Conservation (phyloP, 768 basidiomycete species). For the Termitomyces sp. region DNA sequence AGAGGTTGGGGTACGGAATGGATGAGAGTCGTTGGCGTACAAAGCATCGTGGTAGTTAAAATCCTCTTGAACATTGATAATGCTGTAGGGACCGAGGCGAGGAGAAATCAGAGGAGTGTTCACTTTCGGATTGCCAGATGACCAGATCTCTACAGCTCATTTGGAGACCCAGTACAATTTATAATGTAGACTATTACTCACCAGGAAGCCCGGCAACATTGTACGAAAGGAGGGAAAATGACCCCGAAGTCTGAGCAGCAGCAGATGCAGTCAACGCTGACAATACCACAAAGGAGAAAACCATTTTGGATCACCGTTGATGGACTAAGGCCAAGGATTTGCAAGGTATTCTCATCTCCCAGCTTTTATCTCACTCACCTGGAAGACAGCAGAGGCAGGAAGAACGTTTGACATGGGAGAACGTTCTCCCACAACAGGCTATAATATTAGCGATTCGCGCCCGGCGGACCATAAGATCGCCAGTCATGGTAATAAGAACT, state of each 20-base stretch:
- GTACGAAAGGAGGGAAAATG: slow-evolving; percentile 23
- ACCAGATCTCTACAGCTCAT: slow-evolving; percentile 18
- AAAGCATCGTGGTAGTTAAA: slow-evolving; percentile 33
- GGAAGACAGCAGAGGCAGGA: not conserved
- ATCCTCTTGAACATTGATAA: slow-evolving; percentile 31
- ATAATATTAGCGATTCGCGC: not conserved
- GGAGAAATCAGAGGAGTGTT: slow-evolving; percentile 28
- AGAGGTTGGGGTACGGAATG: slow-evolving; percentile 31
- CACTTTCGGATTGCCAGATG: slow-evolving; percentile 22
- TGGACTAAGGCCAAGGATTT: not conserved
- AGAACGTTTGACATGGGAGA: slow-evolving; percentile 1
- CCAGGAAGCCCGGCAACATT: slow-evolving; percentile 31
- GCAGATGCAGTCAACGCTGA: not conserved
- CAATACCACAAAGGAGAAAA: not conserved
- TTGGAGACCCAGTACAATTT: not conserved
- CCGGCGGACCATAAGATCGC: not conserved
- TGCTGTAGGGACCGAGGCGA: slow-evolving; percentile 24
- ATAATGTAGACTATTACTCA: slow-evolving; percentile 4
- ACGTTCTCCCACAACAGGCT: not conserved
- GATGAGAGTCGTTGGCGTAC: slow-evolving; percentile 29
- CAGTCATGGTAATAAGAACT: not conserved
- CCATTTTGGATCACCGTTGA: not conserved
- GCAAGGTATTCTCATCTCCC: not conserved
- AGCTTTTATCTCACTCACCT: slow-evolving; percentile 1
- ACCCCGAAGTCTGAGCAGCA: slow-evolving; percentile 18